These are phyloP conservation scores for Clarireedia paspali DNA, from an alignment of 2,329 filamentous ascomycete genomes.

Conservation along the genomic window DNA sequence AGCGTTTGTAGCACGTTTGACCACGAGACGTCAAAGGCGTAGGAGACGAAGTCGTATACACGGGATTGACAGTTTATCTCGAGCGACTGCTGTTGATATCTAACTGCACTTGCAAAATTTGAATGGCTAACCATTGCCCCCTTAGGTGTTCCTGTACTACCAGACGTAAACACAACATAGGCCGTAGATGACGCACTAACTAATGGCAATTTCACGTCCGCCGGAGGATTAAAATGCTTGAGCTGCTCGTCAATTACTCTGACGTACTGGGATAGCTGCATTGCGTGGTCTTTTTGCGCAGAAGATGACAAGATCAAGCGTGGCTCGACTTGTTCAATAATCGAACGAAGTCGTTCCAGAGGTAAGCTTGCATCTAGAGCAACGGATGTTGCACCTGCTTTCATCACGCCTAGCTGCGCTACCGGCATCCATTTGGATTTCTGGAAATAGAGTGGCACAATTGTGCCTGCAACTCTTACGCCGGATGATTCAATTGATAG, in stretches of 20 bases:
- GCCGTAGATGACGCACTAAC: background rate
- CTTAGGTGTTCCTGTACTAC: slow-evolving; percentile 37
- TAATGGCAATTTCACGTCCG: background rate
- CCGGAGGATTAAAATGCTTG: background rate
- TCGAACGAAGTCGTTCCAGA: background rate
- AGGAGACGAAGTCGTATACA: background rate
- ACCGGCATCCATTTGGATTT: slow-evolving; percentile 20
- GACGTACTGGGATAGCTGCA: background rate
- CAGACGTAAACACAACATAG: slow-evolving; percentile 35
- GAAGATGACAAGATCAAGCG: background rate
- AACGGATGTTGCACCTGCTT: slow-evolving; percentile 25
- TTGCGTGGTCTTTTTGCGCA: background rate
- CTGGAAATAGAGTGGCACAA: slow-evolving; percentile 16
- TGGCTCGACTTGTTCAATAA: background rate
- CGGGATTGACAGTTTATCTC: background rate
- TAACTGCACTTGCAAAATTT: background rate
- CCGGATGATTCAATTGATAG: background rate
- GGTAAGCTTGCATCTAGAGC: slow-evolving; percentile 21
- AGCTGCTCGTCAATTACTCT: background rate
- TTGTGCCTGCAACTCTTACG: background rate
- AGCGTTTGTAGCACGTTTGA: background rate
- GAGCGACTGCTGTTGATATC: background rate
- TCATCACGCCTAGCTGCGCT: slow-evolving; percentile 22
- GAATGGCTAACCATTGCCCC: slow-evolving; percentile 19
- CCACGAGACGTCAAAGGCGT: slow-evolving; percentile 6